Evolutionary conservation across 306 rosid genomes (phyloP), one percentile per base, ranked within the genome.

Genomic region (Gillenia trifoliata): DNA sequence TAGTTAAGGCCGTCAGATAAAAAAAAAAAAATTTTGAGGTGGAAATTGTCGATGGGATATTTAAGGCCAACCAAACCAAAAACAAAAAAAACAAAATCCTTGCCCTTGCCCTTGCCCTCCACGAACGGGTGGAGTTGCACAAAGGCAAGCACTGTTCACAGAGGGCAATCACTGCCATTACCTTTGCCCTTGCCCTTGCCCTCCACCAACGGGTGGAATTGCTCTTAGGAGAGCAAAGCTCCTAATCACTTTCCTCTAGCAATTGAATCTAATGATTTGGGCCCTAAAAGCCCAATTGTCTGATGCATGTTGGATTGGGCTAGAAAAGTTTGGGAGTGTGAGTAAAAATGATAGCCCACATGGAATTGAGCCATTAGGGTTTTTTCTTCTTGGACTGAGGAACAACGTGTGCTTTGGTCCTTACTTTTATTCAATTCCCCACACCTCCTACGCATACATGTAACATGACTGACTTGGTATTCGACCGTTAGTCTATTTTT

Each of bases 401-500:
- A 3, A 36, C 17, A 17, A 31, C 30, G 34, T 65, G 50, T 11
- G 73, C 2, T 49, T 7, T 34, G 10, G 1, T 34, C 15, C 6
- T 11, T 23, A 17, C 23, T 13, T 36, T 55, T n/a, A 7, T 71
- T 71, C 8, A 71, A 33, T 56, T 34, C 5, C 38, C 5, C 38
- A 30, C 33, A 52, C 19, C 2, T 13, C 49, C 10, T 3, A 13
- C 41, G 6, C 61, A 11, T 9, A 49, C 28, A 2, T 0, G 41
- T 38, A 8, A 13, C 50, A 1, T 13, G 19, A 13, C 22, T 20
- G 66, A 23, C 50, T 26, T 23, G 36, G 66, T 30, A 43, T 43
- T 68, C 69, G 75, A 76, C 74, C 69, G 75, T 76, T 76, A 1
- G 29, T 7, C 1, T 34, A 6, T 52, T 50, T 43, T 65, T 10